A percentile compares a stretch with the other conserved stretches of the same genome.
These are phyloP conservation scores for Calonectria pauciramosa DNA, from an alignment of 2,329 filamentous ascomycete genomes.

Conservation along the genomic window DNA sequence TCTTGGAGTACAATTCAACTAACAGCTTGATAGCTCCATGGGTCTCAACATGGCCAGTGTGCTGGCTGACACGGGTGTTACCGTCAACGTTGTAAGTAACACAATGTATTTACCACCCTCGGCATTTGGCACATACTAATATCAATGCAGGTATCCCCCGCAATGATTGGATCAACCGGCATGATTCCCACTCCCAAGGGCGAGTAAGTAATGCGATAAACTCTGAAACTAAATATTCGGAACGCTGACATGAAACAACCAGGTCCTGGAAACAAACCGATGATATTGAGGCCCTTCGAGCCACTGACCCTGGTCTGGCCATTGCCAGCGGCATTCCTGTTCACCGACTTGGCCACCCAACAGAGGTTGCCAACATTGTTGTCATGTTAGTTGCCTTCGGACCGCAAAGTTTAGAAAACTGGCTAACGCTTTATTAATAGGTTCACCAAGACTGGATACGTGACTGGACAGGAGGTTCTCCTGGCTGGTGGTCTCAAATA, in stretches of 20 bases:
- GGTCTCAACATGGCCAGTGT: constrained; percentile 50
- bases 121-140: not conserved
- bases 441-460: constrained; percentile 20
- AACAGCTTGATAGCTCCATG: constrained; percentile 46
- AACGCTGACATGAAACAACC: not conserved
- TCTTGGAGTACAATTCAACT: constrained; percentile 3
- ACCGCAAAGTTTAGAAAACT: too few relatives aligned
- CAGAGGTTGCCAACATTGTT: constrained; percentile 52
- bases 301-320: constrained; percentile 50
- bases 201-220: constrained; percentile 30
- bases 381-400: constrained; percentile 45
- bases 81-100: constrained; percentile 49
- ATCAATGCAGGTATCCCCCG: constrained; percentile 45
- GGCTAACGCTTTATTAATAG: not conserved
- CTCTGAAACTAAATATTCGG: rapidly evolving
- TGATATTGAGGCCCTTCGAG: constrained; percentile 46
- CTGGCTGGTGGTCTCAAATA: constrained; percentile 23
- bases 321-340: constrained; percentile 52
- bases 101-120: not conserved
- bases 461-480: constrained; percentile 24
- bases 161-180: constrained; percentile 52
- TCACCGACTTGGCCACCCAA: constrained; percentile 49
- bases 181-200: constrained; percentile 51
- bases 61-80: constrained; percentile 49
- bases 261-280: constrained; percentile 49